phyloP scores from a whole-genome alignment of 1,284 basidiomycete genomes.

The Cryptococcus amylolentus region DNA sequence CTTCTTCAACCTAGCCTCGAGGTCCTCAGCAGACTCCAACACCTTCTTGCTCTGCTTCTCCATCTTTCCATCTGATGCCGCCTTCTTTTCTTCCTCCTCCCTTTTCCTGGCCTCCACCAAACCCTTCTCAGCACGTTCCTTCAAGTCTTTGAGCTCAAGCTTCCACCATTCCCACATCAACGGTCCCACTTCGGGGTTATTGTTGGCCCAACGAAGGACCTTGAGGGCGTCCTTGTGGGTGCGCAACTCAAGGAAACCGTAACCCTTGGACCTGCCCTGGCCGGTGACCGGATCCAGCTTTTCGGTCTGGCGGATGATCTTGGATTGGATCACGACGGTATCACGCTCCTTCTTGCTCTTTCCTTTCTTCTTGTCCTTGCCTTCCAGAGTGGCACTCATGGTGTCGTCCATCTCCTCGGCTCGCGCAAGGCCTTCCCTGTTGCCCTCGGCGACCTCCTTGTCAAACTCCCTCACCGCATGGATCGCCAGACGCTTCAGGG shows the following conservation, averaged over 20 bases:
- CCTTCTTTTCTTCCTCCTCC: conserved; percentile 35
- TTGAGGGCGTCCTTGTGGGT: conserved; percentile 84
- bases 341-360: conserved; percentile 53
- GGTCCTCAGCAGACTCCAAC: conserved; percentile 45
- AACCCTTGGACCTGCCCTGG: conserved; percentile 83
- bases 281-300: conserved; percentile 83
- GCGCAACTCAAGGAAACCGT: conserved; percentile 91
- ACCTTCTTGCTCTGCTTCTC: conserved; percentile 30
- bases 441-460: conserved; percentile 66
- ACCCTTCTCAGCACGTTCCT: conserved; percentile 59
- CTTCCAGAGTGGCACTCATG: conserved; percentile 43
- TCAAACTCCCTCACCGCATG: conserved; percentile 78
- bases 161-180: conserved; percentile 79
- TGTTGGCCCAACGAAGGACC: conserved; percentile 91
- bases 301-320: conserved; percentile 77
- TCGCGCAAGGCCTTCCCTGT: conserved; percentile 60
- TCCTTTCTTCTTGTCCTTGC: conserved; percentile 44
- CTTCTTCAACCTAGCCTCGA: conserved; percentile 52
- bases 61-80: conserved; percentile 40
- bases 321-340: conserved; percentile 70
- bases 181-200: conserved; percentile 63
- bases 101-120: conserved; percentile 22
- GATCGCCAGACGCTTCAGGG: conserved; percentile 80
- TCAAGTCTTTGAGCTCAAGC: conserved; percentile 68
- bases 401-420: conserved; percentile 65